Evolutionary conservation across 129 eudicot species (phyloP), one percentile per base, ranked within the genome.

Genomic region (Tanacetum coccineum): DNA sequence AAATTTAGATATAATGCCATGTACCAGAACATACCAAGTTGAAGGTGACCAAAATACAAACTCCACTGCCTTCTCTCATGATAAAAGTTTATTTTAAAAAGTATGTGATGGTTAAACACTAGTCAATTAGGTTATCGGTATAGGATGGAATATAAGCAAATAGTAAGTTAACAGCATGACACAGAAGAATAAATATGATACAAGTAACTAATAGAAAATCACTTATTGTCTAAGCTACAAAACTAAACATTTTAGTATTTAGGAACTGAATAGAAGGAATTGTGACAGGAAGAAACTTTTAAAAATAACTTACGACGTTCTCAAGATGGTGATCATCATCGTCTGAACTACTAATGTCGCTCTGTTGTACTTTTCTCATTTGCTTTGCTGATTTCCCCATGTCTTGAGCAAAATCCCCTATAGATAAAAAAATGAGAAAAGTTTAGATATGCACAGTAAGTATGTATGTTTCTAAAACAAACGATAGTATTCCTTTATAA

Each of bases 341-440:
- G 20, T 69, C 81, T 10, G 68, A 72, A 32, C 73, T 54, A 60
- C 51, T 57, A 13, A 83, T 85, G 19, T 79, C 82, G 45, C 52
- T 79, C 40, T 71, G 73, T 13, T 68, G 77, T 7, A 54, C 70
- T 26, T 74, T 76, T 59, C 25, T 77, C 76, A 53, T 36, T 71
- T 59, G 17, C 80, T 84, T 87, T 17, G 78, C 59, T 61, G 80
- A 68, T 58, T 70, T 76, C 14, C 74, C 86, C 93, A 83, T 83
- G 53, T 32, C 30, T 60, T 22, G 30, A 76, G 30, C 26, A 55
- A 65, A 59, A 54, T 48, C 21, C 59, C 48, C 58, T 67, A 68
- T 53, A 57, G 60, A 74, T 6, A 67, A 11, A 64, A 19, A 40
- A 44, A 49, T n/a, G 30, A 14, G 18, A 44, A 2, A 66, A 42